Percentiles rank a stretch among this genome's conserved stretches.
These are phyloP conservation scores for Wickerhamiella australiensis DNA, from an alignment of 805 yeast genomes.

Conservation along the genomic window DNA sequence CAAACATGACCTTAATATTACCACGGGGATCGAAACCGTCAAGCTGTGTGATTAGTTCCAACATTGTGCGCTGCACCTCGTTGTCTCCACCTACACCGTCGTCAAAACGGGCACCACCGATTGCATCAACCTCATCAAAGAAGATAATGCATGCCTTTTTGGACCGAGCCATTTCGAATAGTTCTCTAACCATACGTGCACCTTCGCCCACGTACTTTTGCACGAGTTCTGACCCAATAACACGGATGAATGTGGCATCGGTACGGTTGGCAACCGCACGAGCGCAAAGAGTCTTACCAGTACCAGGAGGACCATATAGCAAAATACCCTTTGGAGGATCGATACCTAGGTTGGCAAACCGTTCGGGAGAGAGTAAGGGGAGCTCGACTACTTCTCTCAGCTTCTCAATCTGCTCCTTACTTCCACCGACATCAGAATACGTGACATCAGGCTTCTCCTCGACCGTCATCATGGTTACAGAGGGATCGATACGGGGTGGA, in stretches of 20 bases:
- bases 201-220: slow-evolving; percentile 99
- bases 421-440: slow-evolving; percentile 96
- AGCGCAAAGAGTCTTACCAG: slow-evolving; percentile 96
- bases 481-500: slow-evolving; percentile 96
- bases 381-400: slow-evolving; percentile 91
- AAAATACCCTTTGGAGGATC: slow-evolving; percentile 98
- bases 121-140: slow-evolving; percentile 97
- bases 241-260: slow-evolving; percentile 96
- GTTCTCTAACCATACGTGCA: slow-evolving; percentile 97
- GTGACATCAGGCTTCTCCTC: slow-evolving; percentile 99
- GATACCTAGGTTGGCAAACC: slow-evolving; percentile 92
- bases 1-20: slow-evolving; percentile 98
- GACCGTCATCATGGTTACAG: slow-evolving; percentile 99
- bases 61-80: slow-evolving; percentile 98
- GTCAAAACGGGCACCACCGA: slow-evolving; percentile 99
- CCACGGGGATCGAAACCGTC: slow-evolving; percentile 99
- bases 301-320: slow-evolving; percentile 96
- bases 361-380: slow-evolving; percentile 87
- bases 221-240: slow-evolving; percentile 94
- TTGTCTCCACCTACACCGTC: slow-evolving; percentile 56
- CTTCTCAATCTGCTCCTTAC: slow-evolving; percentile 96
- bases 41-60: slow-evolving; percentile 91
- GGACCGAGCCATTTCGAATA: slow-evolving; percentile 97
- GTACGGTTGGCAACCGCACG: slow-evolving; percentile 99
- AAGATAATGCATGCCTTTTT: slow-evolving; percentile 96